Evolutionary conservation across 1,139 yeast genomes (phyloP), one percentile per base, ranked within the genome.

Genomic region (Magnusiomyces ingens): DNA sequence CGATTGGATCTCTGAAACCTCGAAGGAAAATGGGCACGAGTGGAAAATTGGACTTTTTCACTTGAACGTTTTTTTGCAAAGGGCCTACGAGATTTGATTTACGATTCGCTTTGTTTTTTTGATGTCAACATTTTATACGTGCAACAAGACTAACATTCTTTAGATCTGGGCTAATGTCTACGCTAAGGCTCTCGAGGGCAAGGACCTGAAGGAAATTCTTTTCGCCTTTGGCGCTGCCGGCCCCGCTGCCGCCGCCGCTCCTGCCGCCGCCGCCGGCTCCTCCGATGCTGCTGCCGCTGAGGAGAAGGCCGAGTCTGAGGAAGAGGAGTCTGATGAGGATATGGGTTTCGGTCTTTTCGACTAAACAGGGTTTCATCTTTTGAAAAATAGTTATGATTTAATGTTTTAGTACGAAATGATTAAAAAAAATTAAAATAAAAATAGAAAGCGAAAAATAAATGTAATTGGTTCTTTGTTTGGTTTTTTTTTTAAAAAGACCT

Each of bases 101-200:
- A 37, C 41, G 13, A 4, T 37, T 37, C 4, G 4, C 10, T 37
- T 37, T 26, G 8, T 37, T 15, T 12, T 15, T 40, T 19, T 17
- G 44, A 10, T 40, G 5, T 26, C 4, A 26, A 26, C 32, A 26
- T 26, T 26, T 26, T 4, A 26, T 26, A 5, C n/a, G n/a, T n/a
- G 6, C 41, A 13, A 37, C n/a, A n/a, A n/a, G n/a, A 17, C 18
- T 17, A 40, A 4, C 26, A 22, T 44, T 6, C 5, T 29, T 61
- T 63, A 76, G 77, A 81, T 88, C 79, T 91, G 98, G 97, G 88
- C 96, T 72, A 90, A 88, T 71, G 82, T 87, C 71, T 93, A 79
- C 80, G 94, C 98, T 71, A 86, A 88, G 81, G 98, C 98, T 73
- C 83, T 93, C 71, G 95, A 85, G 77, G 97, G 97, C 75, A 87